A percentile compares a stretch with the other conserved stretches of the same genome.
These are phyloP conservation scores for Ophiostoma triangulosporum DNA, from an alignment of 2,329 filamentous ascomycete genomes.

Conservation along the genomic window DNA sequence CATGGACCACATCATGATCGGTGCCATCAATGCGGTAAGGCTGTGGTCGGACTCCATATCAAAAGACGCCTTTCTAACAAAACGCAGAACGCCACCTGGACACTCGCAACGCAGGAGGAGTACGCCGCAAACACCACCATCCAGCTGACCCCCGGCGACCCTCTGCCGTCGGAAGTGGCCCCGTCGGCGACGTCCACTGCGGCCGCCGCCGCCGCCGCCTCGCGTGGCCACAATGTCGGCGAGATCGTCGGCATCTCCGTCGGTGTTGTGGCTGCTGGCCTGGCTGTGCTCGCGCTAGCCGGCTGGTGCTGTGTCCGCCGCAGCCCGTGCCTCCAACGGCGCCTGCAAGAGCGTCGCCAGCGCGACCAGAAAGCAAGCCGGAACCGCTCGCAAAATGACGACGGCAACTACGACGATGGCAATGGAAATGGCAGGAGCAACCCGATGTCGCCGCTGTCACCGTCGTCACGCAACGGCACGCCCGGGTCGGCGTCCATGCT, in stretches of 20 bases:
- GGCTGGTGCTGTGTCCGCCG: slow-evolving; percentile 28
- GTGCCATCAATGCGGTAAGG: slow-evolving; percentile 50
- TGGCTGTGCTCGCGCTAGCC: slow-evolving; percentile 30
- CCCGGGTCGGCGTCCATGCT: not conserved
- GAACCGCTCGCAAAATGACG: not conserved
- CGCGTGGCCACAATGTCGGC: slow-evolving; percentile 7
- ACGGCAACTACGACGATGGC: not conserved
- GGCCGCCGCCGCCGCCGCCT: not conserved
- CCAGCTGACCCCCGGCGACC: slow-evolving; percentile 42
- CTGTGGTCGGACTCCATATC: too few species aligned
- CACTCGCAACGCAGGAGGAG: slow-evolving; percentile 32
- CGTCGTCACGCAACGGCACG: not conserved
- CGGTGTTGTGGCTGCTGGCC: slow-evolving; percentile 32
- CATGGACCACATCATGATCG: slow-evolving; percentile 54
- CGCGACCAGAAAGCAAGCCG: not conserved
- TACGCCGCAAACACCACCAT: slow-evolving; percentile 34
- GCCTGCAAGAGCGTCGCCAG: not conserved
- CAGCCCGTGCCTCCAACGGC: not conserved
- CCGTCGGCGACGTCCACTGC: slow-evolving; percentile 10
- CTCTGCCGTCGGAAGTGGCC: slow-evolving; percentile 33
- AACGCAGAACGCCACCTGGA: slow-evolving; percentile 29
- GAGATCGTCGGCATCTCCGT: slow-evolving; percentile 47
- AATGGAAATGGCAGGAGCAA: not conserved
- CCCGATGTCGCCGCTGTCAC: not conserved
- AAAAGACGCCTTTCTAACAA: not conserved